Conservation (phyloP, 2,329 filamentous ascomycete genomes). For the Verticillium tricorpus region DNA sequence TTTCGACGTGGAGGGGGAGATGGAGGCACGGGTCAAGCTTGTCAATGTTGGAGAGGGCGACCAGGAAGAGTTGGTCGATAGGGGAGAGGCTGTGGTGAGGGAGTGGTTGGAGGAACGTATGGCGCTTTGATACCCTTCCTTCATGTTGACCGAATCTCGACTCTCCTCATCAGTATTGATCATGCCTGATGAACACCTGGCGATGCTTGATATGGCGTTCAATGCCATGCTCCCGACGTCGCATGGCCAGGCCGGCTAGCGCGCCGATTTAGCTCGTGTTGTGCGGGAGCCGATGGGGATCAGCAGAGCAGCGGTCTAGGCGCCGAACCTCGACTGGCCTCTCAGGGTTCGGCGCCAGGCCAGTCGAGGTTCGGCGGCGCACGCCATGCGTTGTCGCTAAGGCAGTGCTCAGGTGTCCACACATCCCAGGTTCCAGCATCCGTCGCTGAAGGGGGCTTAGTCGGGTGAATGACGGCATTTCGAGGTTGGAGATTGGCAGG, state of each 20-base stretch:
- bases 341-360: too few relatives aligned
- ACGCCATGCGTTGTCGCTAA: neutral
- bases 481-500: neutral
- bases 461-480: conserved; percentile 1
- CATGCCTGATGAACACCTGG: neutral
- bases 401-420: neutral
- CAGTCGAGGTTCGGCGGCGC: neutral
- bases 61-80: conserved; percentile 19
- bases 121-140: neutral
- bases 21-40: conserved; percentile 33
- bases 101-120: conserved; percentile 24
- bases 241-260: neutral
- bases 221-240: neutral
- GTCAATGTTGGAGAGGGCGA: conserved; percentile 26
- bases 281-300: neutral
- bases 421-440: neutral
- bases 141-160: neutral
- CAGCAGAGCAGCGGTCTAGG: neutral
- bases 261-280: neutral
- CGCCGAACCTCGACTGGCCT: neutral
- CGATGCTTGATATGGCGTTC: neutral
- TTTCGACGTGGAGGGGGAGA: conserved; percentile 24
- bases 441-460: neutral
- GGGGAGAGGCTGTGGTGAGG: conserved; percentile 19
- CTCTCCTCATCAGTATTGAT: neutral